These are phyloP conservation scores for Cutaneotrichosporon curvatum DNA, from an alignment of 1,284 basidiomycete genomes.

Conservation along the genomic window DNA sequence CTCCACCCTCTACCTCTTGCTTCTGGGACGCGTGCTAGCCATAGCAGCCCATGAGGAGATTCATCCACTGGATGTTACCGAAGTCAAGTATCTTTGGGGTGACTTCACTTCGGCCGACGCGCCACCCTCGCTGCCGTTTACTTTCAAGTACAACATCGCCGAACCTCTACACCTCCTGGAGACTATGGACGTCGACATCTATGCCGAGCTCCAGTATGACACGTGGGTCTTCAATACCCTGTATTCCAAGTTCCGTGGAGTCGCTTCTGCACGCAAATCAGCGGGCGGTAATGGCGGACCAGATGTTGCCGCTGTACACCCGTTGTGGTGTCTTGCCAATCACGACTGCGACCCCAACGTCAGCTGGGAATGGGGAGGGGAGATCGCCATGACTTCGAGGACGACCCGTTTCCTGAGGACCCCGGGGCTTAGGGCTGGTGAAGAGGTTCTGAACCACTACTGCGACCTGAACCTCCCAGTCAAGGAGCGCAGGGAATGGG, in stretches of 20 bases:
- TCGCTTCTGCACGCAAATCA: slow-evolving; percentile 11
- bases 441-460: slow-evolving; percentile 16
- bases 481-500: slow-evolving; percentile 13
- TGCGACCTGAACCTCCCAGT: slow-evolving; percentile 13
- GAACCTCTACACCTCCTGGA: slow-evolving; percentile 13
- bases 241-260: slow-evolving; percentile 15
- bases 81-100: slow-evolving; percentile 17
- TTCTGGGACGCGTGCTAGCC: slow-evolving; percentile 13
- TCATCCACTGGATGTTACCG: slow-evolving; percentile 12
- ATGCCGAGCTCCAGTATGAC: slow-evolving; percentile 8
- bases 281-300: slow-evolving; percentile 7
- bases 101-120: slow-evolving; percentile 4
- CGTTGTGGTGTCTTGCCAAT: slow-evolving; percentile 17
- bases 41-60: slow-evolving; percentile 6
- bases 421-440: slow-evolving; percentile 5
- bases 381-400: slow-evolving; percentile 6
- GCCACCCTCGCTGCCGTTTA: slow-evolving; percentile 4
- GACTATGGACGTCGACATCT: slow-evolving; percentile 15
- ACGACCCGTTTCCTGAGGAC: not conserved
- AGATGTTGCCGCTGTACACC: slow-evolving; percentile 15
- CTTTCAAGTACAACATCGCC: slow-evolving; percentile 15
- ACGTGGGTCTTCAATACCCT: slow-evolving; percentile 15
- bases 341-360: slow-evolving; percentile 18
- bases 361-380: slow-evolving; percentile 14
- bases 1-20: slow-evolving; percentile 9